Evolutionary conservation across 257 asterid genomes (phyloP).

Genomic region (Solanum lycopersicoides): DNA sequence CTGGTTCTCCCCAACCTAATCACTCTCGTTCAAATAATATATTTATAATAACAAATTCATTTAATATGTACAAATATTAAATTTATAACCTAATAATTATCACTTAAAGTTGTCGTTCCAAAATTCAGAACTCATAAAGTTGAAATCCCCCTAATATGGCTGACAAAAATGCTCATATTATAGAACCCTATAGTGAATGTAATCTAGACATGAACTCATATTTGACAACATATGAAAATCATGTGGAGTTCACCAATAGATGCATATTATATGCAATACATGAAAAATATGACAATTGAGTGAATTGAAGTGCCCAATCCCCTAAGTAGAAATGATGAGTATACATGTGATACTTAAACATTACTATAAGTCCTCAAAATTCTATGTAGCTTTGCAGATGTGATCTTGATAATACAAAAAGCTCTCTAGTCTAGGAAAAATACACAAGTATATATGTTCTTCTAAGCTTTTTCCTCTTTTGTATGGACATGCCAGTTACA

Average conservation of each 20-base stretch:
- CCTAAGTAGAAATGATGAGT: background rate
- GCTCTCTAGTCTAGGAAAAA: background rate
- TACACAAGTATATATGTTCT: background rate
- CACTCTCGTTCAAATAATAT: too few relatives aligned
- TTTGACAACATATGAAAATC: background rate
- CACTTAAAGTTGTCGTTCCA: background rate
- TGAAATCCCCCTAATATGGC: background rate
- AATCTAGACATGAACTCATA: background rate
- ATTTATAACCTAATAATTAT: too few relatives aligned
- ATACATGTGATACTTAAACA: background rate
- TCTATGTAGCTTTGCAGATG: background rate
- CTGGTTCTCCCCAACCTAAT: too few relatives aligned
- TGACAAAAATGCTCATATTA: background rate
- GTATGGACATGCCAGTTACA: constrained; percentile 31
- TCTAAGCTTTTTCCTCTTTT: constrained; percentile 9
- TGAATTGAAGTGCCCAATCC: background rate
- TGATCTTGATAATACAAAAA: background rate
- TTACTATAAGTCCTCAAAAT: background rate
- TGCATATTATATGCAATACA: background rate
- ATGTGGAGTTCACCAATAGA: background rate
- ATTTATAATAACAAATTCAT: too few relatives aligned
- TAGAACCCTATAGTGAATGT: background rate
- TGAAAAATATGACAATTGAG: background rate
- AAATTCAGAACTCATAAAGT: background rate
- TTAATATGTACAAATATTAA: too few relatives aligned